Percentiles rank a stretch among this genome's conserved stretches.
These are phyloP conservation scores for Sanchytrium tribonematis DNA, from an alignment of 371 early-diverging fungal genomes.

Conservation along the genomic window DNA sequence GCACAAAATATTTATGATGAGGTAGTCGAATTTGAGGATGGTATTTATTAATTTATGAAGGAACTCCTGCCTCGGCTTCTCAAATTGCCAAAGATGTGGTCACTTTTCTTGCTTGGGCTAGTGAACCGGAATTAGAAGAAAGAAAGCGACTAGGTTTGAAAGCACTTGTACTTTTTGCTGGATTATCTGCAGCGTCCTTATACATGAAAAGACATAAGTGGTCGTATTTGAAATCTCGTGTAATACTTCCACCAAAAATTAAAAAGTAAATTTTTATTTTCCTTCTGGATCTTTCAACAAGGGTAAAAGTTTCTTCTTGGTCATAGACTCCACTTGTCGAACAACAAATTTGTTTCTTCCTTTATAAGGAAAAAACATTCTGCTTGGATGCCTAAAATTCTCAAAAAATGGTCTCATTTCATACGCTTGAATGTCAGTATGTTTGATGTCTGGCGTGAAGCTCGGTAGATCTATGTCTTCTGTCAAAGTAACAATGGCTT, in stretches of 20 bases:
- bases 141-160: constrained; percentile 85
- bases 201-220: constrained; percentile 26
- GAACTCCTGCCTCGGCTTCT: constrained; percentile 81
- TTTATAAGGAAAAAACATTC: too few relatives aligned
- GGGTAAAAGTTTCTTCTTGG: too few relatives aligned
- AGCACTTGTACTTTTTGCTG: constrained; percentile 33
- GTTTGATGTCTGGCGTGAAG: too few relatives aligned
- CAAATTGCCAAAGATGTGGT: constrained; percentile 92
- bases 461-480: constrained; percentile 63
- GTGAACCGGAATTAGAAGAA: constrained; percentile 86
- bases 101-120: constrained; percentile 73
- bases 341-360: too few relatives aligned
- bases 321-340: too few relatives aligned
- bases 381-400: too few relatives aligned
- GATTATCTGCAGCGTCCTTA: constrained; percentile 15
- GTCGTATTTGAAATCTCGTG: constrained; percentile 20
- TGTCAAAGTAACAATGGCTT: constrained; percentile 63
- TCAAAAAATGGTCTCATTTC: too few relatives aligned
- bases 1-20: constrained; percentile 76
- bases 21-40: constrained; percentile 85
- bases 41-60: too few relatives aligned
- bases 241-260: too few relatives aligned
- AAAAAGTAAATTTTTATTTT: too few relatives aligned
- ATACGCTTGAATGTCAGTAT: too few relatives aligned
- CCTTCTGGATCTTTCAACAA: too few relatives aligned